phyloP scores from a whole-genome alignment of 1,139 yeast species.

The Zhuliangozyma parablackwelliae region DNA sequence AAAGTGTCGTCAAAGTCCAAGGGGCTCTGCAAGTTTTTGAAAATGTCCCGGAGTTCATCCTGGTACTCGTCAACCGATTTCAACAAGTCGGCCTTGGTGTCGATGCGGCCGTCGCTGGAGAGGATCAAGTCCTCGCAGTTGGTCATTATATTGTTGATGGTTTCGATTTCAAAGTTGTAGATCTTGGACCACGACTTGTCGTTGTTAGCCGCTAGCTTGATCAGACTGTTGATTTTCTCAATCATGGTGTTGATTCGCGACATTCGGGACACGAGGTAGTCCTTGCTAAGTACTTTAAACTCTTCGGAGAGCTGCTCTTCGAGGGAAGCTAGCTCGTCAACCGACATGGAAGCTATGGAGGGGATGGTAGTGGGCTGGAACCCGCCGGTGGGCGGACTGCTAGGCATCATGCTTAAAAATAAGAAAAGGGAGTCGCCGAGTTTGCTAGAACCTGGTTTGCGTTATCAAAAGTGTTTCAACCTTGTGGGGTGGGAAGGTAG shows the following conservation, averaged over 20 bases:
- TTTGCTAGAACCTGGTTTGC: no score
- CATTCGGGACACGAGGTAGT: conserved; percentile 29
- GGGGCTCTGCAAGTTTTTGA: conserved; percentile 31
- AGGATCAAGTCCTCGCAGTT: conserved; percentile 31
- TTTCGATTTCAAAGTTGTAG: conserved; percentile 30
- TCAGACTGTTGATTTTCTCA: conserved; percentile 21
- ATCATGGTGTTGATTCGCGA: conserved; percentile 29
- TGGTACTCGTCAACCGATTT: conserved; percentile 25
- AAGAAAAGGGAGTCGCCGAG: no score
- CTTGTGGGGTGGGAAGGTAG: no score
- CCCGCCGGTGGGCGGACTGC: no score
- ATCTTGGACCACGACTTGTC: conserved; percentile 35
- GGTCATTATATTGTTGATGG: conserved; percentile 28
- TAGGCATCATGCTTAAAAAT: no score
- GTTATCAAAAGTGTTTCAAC: no score
- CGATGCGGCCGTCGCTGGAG: conserved; percentile 12
- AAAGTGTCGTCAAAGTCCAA: conserved; percentile 27
- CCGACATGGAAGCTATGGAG: conserved; percentile 6
- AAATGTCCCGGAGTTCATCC: conserved; percentile 24
- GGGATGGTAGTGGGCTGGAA: no score
- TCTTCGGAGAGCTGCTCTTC: conserved; percentile 30
- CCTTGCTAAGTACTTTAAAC: conserved; percentile 24
- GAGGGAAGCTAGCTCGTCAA: conserved; percentile 26
- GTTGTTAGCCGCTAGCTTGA: conserved; percentile 24
- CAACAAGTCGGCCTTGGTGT: conserved; percentile 16